phyloP scores from a whole-genome alignment of 2,329 filamentous ascomycete species.

The Monilinia polystroma region DNA sequence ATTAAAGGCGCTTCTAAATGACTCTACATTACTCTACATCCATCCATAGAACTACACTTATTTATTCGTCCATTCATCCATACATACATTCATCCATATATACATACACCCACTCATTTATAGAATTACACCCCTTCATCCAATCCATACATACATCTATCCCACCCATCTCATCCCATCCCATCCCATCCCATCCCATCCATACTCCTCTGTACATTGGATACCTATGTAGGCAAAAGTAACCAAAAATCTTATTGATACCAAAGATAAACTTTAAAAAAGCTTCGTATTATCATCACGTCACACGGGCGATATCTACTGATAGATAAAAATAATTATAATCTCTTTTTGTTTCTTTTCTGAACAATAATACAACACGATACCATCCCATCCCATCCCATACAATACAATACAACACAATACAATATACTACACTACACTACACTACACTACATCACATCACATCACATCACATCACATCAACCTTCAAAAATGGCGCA shows the following conservation, averaged over 20 bases:
- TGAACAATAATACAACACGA: too few relatives aligned
- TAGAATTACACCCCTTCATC: neutral
- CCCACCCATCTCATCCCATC: too few relatives aligned
- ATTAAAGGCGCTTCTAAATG: neutral
- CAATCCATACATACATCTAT: neutral
- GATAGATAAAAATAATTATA: neutral
- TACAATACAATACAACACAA: too few relatives aligned
- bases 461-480: neutral
- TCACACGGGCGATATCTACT: neutral
- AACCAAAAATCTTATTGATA: neutral
- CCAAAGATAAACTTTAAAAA: neutral
- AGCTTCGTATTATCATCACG: constrained; percentile 8
- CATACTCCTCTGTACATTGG: too few relatives aligned
- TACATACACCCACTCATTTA: neutral
- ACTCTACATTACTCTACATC: too few relatives aligned
- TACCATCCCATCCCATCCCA: too few relatives aligned
- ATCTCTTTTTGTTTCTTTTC: neutral
- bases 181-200: too few relatives aligned
- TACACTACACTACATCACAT: neutral
- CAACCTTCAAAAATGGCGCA: constrained; percentile 17
- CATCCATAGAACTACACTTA: too few relatives aligned
- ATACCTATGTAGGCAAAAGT: neutral
- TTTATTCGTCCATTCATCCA: too few relatives aligned
- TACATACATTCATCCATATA: neutral
- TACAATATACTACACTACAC: too few relatives aligned